Evolutionary conservation across 139 green algal genomes (phyloP).

Genomic region (Coelastrella sp.): DNA sequence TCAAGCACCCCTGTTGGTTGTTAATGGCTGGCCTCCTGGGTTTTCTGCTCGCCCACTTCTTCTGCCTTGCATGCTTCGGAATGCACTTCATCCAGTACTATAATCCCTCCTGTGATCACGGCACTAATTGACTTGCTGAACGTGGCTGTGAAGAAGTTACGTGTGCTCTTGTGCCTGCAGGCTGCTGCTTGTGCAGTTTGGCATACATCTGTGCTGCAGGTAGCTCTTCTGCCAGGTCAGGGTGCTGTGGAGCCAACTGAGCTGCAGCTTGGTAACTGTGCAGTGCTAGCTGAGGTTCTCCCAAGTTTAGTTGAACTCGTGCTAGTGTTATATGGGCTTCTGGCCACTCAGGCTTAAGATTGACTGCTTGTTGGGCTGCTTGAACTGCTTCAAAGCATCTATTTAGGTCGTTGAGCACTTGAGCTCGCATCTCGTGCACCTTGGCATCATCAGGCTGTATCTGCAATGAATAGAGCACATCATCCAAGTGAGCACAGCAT

Average conservation of each 20-base stretch:
- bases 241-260: constrained; percentile 7
- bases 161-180: background rate
- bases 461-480: too few relatives aligned
- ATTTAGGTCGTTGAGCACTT: constrained; percentile 52
- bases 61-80: too few relatives aligned
- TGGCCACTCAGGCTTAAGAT: constrained; percentile 31
- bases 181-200: constrained; percentile 33
- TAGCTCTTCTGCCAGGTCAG: constrained; percentile 2
- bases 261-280: constrained; percentile 32
- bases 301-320: constrained; percentile 54
- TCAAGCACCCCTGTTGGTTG: too few relatives aligned
- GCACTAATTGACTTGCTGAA: too few relatives aligned
- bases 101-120: too few relatives aligned
- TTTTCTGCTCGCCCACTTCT: too few relatives aligned
- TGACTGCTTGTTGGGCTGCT: constrained; percentile 42
- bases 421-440: constrained; percentile 41
- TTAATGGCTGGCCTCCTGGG: too few relatives aligned
- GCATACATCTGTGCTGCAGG: constrained; percentile 34
- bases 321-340: constrained; percentile 53
- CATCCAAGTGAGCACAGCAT: too few relatives aligned
- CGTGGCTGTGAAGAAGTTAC: background rate
- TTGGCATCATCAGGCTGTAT: background rate
- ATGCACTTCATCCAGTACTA: too few relatives aligned
- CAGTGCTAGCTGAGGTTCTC: constrained; percentile 38
- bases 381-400: constrained; percentile 52